phyloP scores from a whole-genome alignment of 305 asterid genomes.

The Solanum hybrid region DNA sequence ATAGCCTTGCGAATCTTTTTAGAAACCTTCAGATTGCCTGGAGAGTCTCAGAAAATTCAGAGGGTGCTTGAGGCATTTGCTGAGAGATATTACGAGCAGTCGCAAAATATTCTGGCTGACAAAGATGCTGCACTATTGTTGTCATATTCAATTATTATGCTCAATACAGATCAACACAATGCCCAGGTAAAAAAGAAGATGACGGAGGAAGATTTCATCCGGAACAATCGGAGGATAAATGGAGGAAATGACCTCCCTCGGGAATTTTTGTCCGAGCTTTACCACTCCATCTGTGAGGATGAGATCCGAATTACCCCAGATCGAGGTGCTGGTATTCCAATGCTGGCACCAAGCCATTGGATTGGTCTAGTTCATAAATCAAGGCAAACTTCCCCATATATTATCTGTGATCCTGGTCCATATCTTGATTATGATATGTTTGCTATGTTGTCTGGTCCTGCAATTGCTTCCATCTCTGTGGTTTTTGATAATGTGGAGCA shows the following conservation, averaged over 20 bases:
- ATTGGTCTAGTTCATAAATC: constrained; percentile 80
- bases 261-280: constrained; percentile 73
- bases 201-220: constrained; percentile 92
- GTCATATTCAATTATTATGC: constrained; percentile 82
- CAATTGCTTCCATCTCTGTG: constrained; percentile 84
- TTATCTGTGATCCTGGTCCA: constrained; percentile 48
- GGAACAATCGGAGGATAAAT: constrained; percentile 76
- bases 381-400: constrained; percentile 55
- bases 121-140: constrained; percentile 85
- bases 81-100: constrained; percentile 79
- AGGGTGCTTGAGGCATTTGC: constrained; percentile 95
- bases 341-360: constrained; percentile 70
- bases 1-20: constrained; percentile 79
- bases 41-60: constrained; percentile 95
- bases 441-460: constrained; percentile 73
- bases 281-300: constrained; percentile 73
- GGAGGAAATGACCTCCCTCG: constrained; percentile 94
- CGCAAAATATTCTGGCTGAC: constrained; percentile 61
- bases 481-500: constrained; percentile 79
- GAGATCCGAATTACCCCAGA: constrained; percentile 86
- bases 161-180: constrained; percentile 91
- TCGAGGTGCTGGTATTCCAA: constrained; percentile 39
- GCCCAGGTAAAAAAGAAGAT: constrained; percentile 93
- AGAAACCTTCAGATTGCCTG: constrained; percentile 89
- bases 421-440: constrained; percentile 75